phyloP scores from a whole-genome alignment of 1,139 yeast species.

The Saccharomyces hybrid region DNA sequence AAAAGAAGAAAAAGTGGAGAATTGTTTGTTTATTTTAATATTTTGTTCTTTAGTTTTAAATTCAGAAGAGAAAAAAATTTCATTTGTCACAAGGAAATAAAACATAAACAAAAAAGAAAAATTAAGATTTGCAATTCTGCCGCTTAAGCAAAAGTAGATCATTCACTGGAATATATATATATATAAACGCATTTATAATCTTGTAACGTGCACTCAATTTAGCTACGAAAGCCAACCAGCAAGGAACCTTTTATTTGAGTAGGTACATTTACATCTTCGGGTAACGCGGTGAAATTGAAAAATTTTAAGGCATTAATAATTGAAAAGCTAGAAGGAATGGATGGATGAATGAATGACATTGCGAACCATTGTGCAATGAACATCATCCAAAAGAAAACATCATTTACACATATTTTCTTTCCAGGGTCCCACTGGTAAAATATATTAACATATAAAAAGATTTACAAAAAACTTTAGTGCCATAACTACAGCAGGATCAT shows the following conservation, averaged over 20 bases:
- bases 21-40: too few species aligned
- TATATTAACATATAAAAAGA: not conserved
- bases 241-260: too few species aligned
- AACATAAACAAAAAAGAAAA: too few species aligned
- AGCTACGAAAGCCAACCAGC: not conserved
- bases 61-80: too few species aligned
- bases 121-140: too few species aligned
- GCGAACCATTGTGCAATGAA: not conserved
- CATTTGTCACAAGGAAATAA: too few species aligned
- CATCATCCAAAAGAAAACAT: not conserved
- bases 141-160: too few species aligned
- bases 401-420: not conserved
- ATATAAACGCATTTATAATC: too few species aligned
- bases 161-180: too few species aligned
- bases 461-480: not conserved
- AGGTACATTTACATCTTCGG: not conserved
- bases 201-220: not conserved
- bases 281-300: not conserved
- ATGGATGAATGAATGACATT: not conserved
- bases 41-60: too few species aligned
- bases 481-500: conserved; percentile 16
- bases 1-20: too few species aligned
- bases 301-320: not conserved
- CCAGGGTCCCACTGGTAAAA: not conserved
- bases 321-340: not conserved